Evolutionary conservation across 73 alveolate genomes (phyloP), one percentile per base, ranked within the genome.

Genomic region (Tetrahymena borealis): DNA sequence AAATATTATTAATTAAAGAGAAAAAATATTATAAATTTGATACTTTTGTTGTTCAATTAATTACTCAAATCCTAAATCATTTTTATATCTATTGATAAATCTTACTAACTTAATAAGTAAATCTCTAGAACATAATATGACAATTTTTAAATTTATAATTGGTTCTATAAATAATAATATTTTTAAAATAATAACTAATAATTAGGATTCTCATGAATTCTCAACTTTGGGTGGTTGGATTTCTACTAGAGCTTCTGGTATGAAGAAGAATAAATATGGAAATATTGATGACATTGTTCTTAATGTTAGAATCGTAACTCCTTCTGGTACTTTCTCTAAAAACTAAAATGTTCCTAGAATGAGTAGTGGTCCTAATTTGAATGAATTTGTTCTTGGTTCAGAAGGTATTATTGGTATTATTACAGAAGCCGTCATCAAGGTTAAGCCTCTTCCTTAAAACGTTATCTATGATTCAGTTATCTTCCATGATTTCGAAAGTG

Each of bases 241-340:
- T 33, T 91, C 98, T 33, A 97, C 99, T 16, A 96, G 98, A 91
- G 99, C 99, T 3, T 94, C 98, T 38, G 99, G 99, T 40, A 98
- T 98, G 99, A 98, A 98, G 95, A 96, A 98, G 93, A 97, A 98
- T 90, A 94, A 91, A 24, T 98, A 98, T 94, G 99, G 99, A 78
- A 98, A 98, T 92, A 98, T 98, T 39, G 99, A 98, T 40, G 99
- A 98, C 43, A 97, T 97, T 37, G 97, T 97, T 28, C 93, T 96
- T 16, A 78, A 96, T 85, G 92, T 96, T 37, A 97, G 91, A 79
- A 43, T 97, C 32, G 98, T 97, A 43, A 97, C 99, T 60, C 97
- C 99, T 39, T 91, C 91, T 32, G 99, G 99, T 11, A 94, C 97
- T 33, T 94, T 94, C 60, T 40, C 93, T 18, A 94, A 96, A 90